Percentiles rank a stretch among this genome's conserved stretches.
These are phyloP conservation scores for Mucor sp. DNA, from an alignment of 371 early-diverging fungal genomes.

Conservation along the genomic window DNA sequence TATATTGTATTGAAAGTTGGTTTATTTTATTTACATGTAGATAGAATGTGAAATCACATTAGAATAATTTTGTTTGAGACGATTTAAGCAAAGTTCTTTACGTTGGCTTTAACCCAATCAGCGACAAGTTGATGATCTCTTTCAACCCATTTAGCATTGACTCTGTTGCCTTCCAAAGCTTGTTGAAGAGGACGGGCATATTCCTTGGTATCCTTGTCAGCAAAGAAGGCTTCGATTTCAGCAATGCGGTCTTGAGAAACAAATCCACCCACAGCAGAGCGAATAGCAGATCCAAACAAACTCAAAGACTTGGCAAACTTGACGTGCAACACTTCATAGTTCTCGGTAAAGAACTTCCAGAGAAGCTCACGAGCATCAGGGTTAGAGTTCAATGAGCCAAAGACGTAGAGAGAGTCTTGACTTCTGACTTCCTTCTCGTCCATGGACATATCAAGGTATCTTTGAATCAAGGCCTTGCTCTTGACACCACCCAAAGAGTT, in stretches of 20 bases:
- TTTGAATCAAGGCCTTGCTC: slow-evolving; percentile 57
- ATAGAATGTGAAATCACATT: not conserved
- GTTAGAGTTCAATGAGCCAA: slow-evolving; percentile 60
- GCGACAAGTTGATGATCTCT: slow-evolving; percentile 75
- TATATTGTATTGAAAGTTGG: not conserved
- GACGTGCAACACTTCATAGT: slow-evolving; percentile 67
- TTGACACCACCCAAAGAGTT: slow-evolving; percentile 73
- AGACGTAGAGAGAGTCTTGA: slow-evolving; percentile 80
- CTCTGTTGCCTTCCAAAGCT: slow-evolving; percentile 80
- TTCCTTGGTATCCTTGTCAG: slow-evolving; percentile 71
- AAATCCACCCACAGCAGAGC: slow-evolving; percentile 72
- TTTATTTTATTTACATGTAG: not conserved
- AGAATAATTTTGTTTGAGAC: not conserved
- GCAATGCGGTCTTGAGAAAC: slow-evolving; percentile 63
- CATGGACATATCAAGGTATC: slow-evolving; percentile 67
- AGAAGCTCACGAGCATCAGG: slow-evolving; percentile 65
- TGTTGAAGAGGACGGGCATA: slow-evolving; percentile 80
- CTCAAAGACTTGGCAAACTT: slow-evolving; percentile 75
- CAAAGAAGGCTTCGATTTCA: slow-evolving; percentile 77
- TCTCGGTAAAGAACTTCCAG: slow-evolving; percentile 79
- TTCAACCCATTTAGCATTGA: slow-evolving; percentile 79
- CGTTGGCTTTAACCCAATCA: slow-evolving; percentile 60
- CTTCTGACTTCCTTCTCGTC: slow-evolving; percentile 72
- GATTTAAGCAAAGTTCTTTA: slow-evolving; percentile 21
- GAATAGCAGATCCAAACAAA: slow-evolving; percentile 75